Evolutionary conservation across 176 grass and related monocot species (phyloP).

Genomic region (Raddia distichophylla): DNA sequence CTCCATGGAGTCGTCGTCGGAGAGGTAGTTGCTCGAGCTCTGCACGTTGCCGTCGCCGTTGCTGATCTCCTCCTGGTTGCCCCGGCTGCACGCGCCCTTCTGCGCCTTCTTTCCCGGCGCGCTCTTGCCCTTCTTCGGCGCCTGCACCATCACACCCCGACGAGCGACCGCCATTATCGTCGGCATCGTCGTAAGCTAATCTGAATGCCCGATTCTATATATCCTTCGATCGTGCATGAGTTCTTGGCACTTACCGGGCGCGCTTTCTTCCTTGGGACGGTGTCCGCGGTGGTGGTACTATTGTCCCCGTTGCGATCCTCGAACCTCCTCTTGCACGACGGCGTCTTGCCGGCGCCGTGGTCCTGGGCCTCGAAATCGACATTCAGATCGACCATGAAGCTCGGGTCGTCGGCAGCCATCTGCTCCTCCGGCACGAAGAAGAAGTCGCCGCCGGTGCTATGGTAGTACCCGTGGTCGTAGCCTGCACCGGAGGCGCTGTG

Average conservation of each 20-base stretch:
- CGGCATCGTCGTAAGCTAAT: conserved; percentile 23
- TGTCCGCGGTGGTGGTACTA: conserved; percentile 25
- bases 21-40: conserved; percentile 64
- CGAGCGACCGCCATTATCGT: not conserved
- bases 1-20: conserved; percentile 75
- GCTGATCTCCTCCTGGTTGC: conserved; percentile 50
- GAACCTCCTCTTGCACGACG: conserved; percentile 51
- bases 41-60: conserved; percentile 51
- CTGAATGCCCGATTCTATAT: not conserved
- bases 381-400: conserved; percentile 58
- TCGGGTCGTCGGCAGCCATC: conserved; percentile 32
- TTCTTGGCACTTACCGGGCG: conserved; percentile 40
- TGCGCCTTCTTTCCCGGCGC: conserved; percentile 54
- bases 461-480: conserved; percentile 57
- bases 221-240: not conserved
- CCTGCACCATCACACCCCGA: conserved; percentile 29
- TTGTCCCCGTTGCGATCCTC: conserved; percentile 45
- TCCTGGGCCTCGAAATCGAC: conserved; percentile 56
- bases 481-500: conserved; percentile 25
- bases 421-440: conserved; percentile 57
- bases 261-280: conserved; percentile 54
- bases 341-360: not conserved
- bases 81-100: conserved; percentile 48
- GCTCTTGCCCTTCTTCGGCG: conserved; percentile 59
- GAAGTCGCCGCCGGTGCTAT: conserved; percentile 32